phyloP scores from a whole-genome alignment of 148 eudicot species.

The Chenopodium suecicum region DNA sequence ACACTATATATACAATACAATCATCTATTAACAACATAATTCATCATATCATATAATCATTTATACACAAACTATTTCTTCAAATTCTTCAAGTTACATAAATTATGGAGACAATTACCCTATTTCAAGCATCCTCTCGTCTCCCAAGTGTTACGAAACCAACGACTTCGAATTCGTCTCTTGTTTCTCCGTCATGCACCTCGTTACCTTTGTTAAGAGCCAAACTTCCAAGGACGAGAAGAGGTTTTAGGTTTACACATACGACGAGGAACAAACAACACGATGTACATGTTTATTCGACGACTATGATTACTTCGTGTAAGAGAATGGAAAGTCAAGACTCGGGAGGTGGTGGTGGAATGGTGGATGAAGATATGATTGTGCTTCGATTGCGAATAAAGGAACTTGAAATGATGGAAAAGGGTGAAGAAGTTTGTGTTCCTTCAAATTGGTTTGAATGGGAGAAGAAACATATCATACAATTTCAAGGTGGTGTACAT shows the following conservation, averaged over 20 bases:
- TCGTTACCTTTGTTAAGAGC: not conserved
- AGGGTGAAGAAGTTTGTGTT: not conserved
- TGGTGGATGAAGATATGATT: conserved; percentile 24
- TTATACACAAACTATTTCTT: no score
- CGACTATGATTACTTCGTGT: not conserved
- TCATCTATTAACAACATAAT: no score
- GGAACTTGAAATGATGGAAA: conserved; percentile 11
- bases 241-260: not conserved
- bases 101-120: no score
- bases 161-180: not conserved
- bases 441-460: conserved; percentile 22
- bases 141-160: not conserved
- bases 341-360: conserved; percentile 2
- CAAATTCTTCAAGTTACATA: no score
- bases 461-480: conserved; percentile 15
- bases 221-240: not conserved
- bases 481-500: conserved; percentile 6
- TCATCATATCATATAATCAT: no score
- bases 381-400: conserved; percentile 20
- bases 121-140: no score
- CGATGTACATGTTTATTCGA: not conserved
- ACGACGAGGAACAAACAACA: not conserved
- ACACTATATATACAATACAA: no score
- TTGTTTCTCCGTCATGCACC: not conserved
- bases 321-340: conserved; percentile 3